Evolutionary conservation across 1,284 basidiomycete genomes (phyloP), one percentile per base, ranked within the genome.

Genomic region (Sanghuangporus weigelae): DNA sequence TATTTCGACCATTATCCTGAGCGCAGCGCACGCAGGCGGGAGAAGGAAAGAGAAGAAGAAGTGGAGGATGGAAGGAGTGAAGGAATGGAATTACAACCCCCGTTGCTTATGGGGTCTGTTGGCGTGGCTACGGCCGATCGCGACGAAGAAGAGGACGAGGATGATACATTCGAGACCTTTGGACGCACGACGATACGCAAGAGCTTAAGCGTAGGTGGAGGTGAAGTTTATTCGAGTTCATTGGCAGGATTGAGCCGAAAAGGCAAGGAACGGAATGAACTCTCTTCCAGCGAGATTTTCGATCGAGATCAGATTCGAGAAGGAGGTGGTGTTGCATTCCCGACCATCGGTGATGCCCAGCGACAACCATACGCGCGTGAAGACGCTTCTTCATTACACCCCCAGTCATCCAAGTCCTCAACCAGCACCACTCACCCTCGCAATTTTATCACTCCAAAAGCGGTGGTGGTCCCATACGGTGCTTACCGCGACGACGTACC

Each of bases 1-100:
- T 65, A 65, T 42, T 65, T 65, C 31, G 64, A 65, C 31, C 48
- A 56, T 44, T 65, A 65, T 50, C 64, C 64, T 11, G 64, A 65
- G 21, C 64, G 64, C 35, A 49, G 48, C 42, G 23, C 31, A 39
- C 64, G 63, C 1, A 42, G 36, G 7, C 51, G 63, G 35, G 63
- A 57, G 3, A 53, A 51, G 35, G n/a, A 21, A 12, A 51, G 39
- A 38, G 49, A 60, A 16, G 49, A 60, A 16, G 49, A 26, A 39
- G 19, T 12, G 16, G 8, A 53, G n/a, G 59, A 53, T 6, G 38
- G 39, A 54, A 38, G 53, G 31, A n/a, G 31, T 7, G 39, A 21
- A 38, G 40, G 40, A 21, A 44, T 21, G 39, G 39, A 48, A 35
- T 19, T 10, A 7, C 26, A 26, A 31, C n/a, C 21, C 38, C 19